Conservation (phyloP, 2,329 filamentous ascomycete species). For the Fusarium sublunatum region DNA sequence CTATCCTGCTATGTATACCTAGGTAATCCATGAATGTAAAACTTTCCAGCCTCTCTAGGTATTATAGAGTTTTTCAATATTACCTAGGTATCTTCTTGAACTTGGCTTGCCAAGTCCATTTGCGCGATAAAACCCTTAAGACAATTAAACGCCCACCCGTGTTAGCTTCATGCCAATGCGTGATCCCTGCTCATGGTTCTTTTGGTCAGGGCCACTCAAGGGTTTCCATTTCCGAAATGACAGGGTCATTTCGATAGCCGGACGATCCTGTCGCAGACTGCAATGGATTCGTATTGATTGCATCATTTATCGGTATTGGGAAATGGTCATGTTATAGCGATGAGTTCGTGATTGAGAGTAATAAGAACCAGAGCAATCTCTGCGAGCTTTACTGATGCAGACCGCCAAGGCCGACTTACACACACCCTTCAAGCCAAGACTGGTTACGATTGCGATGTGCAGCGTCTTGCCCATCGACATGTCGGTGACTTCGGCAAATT, state of each 20-base stretch:
- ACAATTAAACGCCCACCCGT: slow-evolving; percentile 8
- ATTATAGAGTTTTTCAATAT: too few species aligned
- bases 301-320: slow-evolving; percentile 12
- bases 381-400: not conserved
- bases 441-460: slow-evolving; percentile 32
- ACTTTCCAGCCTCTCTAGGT: too few species aligned
- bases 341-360: not conserved
- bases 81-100: too few species aligned
- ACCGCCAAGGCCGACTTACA: not conserved
- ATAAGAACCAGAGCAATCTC: not conserved
- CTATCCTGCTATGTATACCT: too few species aligned
- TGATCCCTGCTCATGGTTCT: slow-evolving; percentile 14
- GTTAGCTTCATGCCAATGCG: slow-evolving; percentile 7
- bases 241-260: slow-evolving; percentile 42
- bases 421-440: slow-evolving; percentile 10
- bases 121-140: slow-evolving; percentile 11
- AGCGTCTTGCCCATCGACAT: slow-evolving; percentile 2
- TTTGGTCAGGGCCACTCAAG: slow-evolving; percentile 15
- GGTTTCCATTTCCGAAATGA: slow-evolving; percentile 40
- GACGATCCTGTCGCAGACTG: slow-evolving; percentile 31
- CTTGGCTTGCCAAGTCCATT: not conserved
- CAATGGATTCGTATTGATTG: slow-evolving; percentile 15
- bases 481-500: slow-evolving; percentile 5
- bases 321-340: not conserved
- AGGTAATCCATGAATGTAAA: not conserved